A percentile compares a stretch with the other conserved stretches of the same genome.
Evolutionary conservation across 78 protist species (phyloP).

Genomic region (Speleostelium caveatum): DNA sequence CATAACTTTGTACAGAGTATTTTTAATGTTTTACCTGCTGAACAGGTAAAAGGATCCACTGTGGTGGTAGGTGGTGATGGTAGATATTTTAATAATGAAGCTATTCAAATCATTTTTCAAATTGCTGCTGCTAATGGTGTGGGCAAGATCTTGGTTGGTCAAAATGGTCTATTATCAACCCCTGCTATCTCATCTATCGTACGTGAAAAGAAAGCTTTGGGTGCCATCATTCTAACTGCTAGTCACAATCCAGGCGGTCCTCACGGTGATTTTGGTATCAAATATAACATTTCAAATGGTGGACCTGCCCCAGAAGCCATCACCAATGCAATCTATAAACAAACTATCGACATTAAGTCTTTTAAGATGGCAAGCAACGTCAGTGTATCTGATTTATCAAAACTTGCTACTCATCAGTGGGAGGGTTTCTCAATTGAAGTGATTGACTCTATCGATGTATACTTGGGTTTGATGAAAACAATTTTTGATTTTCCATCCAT

Average conservation of each 20-base stretch:
- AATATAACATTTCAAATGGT: constrained; percentile 95
- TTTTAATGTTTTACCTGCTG: constrained; percentile 22
- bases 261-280: constrained; percentile 97
- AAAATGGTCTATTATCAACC: constrained; percentile 95
- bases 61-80: constrained; percentile 98
- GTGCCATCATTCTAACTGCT: constrained; percentile 95
- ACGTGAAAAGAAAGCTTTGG: constrained; percentile 81
- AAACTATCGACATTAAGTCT: constrained; percentile 60
- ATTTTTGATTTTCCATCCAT: constrained; percentile 93
- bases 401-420: neutral
- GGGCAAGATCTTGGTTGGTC: constrained; percentile 82
- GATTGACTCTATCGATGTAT: constrained; percentile 87
- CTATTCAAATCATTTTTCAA: constrained; percentile 89
- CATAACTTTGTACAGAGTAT: constrained; percentile 94
- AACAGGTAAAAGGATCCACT: constrained; percentile 71
- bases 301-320: constrained; percentile 97
- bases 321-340: constrained; percentile 90
- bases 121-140: constrained; percentile 96
- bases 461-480: constrained; percentile 79
- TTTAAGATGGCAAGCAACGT: constrained; percentile 50
- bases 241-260: constrained; percentile 99
- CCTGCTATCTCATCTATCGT: constrained; percentile 96
- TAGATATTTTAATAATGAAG: constrained; percentile 88
- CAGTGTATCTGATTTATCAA: neutral
- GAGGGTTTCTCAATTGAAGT: constrained; percentile 81